Base-by-base conservation (phyloP, 129 eudicot genomes). In the Chrysanthemum lavandulifolium region DNA sequence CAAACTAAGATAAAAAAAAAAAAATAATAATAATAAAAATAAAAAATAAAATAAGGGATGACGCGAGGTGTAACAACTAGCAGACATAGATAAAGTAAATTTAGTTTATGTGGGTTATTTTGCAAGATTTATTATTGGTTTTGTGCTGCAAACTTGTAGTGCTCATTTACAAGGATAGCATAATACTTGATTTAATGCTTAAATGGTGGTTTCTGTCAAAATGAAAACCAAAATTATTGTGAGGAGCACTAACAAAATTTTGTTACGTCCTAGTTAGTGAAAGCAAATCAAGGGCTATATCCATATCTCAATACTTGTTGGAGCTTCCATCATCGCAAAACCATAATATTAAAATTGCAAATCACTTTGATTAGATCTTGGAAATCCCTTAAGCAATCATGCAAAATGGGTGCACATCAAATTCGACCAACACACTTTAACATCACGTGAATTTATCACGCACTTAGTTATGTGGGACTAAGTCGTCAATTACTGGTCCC, bases 131-230 rank as follows among this genome's bases (percentile, higher is more conserved):
- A 65, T 55, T 27, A 55, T 13, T 76, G 68, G 27, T 52, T 33
- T 13, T 63, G 16, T 67, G 62, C 10, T 40, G 31, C 33, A 69
- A 50, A 6, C 16, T 64, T 75, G 25, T 70, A 61, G 80, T 81
- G 81, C 84, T 76, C 45, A 36, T 64, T 75, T 64, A 76, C 74
- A 72, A 57, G 81, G 81, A 75, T 52, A 61, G 76, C 84, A 81
- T 80, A 56, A 75, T 31, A 54, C 14, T 68, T 13, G 51, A 4
- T 19, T 52, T 72, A 78, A 72, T 65, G 69, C 78, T 72, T 52
- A 8, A 27, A 54, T 74, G 73, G 68, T 68, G 76, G 76, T 43
- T 69, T 14, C 55, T 69, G 63, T 69, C 76, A 61, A 68, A 47
- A 18, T 43, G 25, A 59, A 74, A 19, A 61, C 67, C 63, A 78